Conservation (phyloP, 306 rosid genomes). For the Medicago ruthenica region DNA sequence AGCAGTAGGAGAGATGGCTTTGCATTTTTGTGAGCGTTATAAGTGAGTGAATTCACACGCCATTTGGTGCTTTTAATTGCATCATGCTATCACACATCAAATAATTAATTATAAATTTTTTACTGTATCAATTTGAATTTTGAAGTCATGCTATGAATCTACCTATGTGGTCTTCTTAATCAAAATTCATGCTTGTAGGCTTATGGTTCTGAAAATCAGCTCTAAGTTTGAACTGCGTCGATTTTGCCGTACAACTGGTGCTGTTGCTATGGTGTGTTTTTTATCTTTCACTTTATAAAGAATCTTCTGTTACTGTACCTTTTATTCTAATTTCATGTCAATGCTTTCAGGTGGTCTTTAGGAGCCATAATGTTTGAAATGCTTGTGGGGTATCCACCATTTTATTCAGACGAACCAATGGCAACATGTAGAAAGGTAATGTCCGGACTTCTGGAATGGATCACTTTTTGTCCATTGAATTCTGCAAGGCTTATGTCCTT, state of each 20-base stretch:
- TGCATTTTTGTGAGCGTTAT: no score
- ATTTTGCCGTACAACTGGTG: slow-evolving; percentile 92
- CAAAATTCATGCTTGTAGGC: slow-evolving; percentile 60
- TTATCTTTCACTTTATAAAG: not conserved
- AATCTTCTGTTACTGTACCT: not conserved
- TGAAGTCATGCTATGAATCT: slow-evolving; percentile 15
- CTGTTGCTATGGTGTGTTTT: slow-evolving; percentile 73
- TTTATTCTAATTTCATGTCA: slow-evolving; percentile 43
- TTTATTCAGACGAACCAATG: slow-evolving; percentile 91
- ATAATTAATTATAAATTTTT: no score
- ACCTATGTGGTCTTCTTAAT: slow-evolving; percentile 35
- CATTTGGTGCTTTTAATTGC: no score
- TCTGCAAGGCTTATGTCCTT: no score
- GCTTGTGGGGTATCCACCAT: no score
- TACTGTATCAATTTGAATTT: slow-evolving; percentile 6
- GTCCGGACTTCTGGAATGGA: slow-evolving; percentile 31
- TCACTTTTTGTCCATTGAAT: not conserved
- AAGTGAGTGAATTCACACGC: no score
- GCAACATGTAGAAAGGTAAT: slow-evolving; percentile 84
- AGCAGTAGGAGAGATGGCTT: no score
- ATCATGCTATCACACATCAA: no score
- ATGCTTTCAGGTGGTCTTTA: slow-evolving; percentile 83
- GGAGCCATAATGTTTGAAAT: slow-evolving; percentile 95
- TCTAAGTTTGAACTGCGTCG: slow-evolving; percentile 94
- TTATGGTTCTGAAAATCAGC: slow-evolving; percentile 89